Percentiles rank a stretch among this genome's conserved stretches.
phyloP scores from a whole-genome alignment of 1,284 basidiomycete genomes.

The Ceratobasidium sp. region DNA sequence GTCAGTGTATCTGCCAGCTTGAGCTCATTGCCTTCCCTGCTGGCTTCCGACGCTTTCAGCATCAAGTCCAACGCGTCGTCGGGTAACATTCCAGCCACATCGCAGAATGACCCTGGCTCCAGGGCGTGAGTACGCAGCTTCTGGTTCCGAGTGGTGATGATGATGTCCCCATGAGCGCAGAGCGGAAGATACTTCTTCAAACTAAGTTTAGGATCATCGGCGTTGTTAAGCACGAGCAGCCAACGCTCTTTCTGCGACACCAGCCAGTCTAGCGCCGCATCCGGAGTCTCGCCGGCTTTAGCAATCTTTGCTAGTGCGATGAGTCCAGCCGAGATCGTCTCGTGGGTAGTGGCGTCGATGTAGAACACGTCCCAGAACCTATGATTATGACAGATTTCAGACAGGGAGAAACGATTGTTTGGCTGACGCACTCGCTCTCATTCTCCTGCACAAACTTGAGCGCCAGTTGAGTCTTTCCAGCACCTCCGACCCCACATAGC shows the following conservation, averaged over 20 bases:
- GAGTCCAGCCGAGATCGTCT: background rate
- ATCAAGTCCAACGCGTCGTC: conserved; percentile 7
- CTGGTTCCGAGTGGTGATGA: conserved; percentile 39
- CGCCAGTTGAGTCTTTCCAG: conserved; percentile 10
- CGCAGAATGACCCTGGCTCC: background rate
- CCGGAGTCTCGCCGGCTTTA: background rate
- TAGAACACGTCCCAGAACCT: conserved; percentile 22
- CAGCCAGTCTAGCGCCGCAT: conserved; percentile 27
- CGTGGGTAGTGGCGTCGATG: conserved; percentile 15
- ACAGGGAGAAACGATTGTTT: background rate
- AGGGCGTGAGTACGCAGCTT: background rate
- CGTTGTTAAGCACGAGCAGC: conserved; percentile 24
- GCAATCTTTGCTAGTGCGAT: background rate
- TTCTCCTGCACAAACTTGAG: conserved; percentile 10
- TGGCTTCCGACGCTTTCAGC: background rate
- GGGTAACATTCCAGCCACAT: background rate
- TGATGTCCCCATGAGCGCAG: conserved; percentile 18
- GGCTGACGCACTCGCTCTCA: background rate
- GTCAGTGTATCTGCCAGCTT: background rate
- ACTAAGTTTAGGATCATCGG: background rate
- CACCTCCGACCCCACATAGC: conserved; percentile 18
- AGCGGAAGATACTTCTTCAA: conserved; percentile 4
- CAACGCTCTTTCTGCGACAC: conserved; percentile 1
- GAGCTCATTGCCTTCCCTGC: background rate
- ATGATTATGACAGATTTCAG: too few species aligned